A percentile compares a stretch with the other conserved stretches of the same genome.
Conservation (phyloP, 805 yeast genomes). For the Cyberlindnera lachancei region DNA sequence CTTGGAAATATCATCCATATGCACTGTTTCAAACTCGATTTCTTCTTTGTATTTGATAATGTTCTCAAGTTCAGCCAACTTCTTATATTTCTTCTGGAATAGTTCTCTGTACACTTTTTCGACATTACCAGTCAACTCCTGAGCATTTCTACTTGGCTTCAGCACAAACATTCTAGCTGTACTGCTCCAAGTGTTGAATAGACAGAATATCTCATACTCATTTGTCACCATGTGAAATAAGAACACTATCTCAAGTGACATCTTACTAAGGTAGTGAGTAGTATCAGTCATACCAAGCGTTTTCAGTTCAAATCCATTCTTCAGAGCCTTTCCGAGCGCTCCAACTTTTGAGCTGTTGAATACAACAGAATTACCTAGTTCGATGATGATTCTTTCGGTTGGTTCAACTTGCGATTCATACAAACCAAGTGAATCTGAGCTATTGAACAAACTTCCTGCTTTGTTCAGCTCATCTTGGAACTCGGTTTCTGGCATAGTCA, state of each 20-base stretch:
- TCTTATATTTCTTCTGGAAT: conserved; percentile 38
- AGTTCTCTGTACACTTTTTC: conserved; percentile 49
- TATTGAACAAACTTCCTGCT: conserved; percentile 56
- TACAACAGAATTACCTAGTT: conserved; percentile 65
- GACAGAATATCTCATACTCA: conserved; percentile 65
- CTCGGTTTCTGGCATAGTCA: conserved; percentile 60
- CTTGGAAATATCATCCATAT: conserved; percentile 46
- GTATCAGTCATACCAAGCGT: conserved; percentile 42
- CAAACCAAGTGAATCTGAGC: conserved; percentile 54
- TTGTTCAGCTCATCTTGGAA: conserved; percentile 50
- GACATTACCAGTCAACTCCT: conserved; percentile 49
- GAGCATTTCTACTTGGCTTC: conserved; percentile 66
- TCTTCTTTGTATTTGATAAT: conserved; percentile 46
- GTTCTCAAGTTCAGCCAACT: conserved; percentile 33
- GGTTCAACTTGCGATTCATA: conserved; percentile 70
- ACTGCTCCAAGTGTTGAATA: conserved; percentile 58
- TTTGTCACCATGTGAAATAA: conserved; percentile 63
- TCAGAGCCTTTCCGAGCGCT: conserved; percentile 76
- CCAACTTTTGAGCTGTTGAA: conserved; percentile 73
- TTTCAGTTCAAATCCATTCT: conserved; percentile 69
- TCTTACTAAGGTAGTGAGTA: conserved; percentile 45
- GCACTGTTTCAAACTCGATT: conserved; percentile 45
- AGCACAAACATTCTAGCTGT: conserved; percentile 46
- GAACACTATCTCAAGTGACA: conserved; percentile 52
- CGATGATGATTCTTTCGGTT: conserved; percentile 68